Percentiles rank a stretch among this genome's conserved stretches.
Evolutionary conservation across 768 basidiomycete genomes (phyloP).

Genomic region (Obba rivulosa): DNA sequence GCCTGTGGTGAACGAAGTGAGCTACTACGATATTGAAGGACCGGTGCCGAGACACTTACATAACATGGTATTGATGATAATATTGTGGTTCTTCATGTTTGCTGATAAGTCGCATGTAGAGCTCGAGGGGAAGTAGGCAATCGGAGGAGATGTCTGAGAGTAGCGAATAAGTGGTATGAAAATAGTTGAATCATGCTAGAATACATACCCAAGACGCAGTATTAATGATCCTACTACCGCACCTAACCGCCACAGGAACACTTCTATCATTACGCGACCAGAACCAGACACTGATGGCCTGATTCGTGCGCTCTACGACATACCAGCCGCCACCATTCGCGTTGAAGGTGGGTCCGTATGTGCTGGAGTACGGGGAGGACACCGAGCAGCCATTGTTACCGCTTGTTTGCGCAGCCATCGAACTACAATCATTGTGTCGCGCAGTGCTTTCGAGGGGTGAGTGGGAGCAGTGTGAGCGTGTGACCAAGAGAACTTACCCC

Average conservation of each 20-base stretch:
- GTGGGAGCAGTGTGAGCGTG: background rate
- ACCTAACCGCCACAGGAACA: constrained; percentile 23
- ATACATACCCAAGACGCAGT: constrained; percentile 27
- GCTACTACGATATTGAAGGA: too few relatives aligned
- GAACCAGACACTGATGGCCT: constrained; percentile 37
- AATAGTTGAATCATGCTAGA: too few relatives aligned
- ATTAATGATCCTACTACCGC: constrained; percentile 17
- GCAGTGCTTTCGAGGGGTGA: constrained; percentile 5
- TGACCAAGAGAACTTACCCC: constrained; percentile 18
- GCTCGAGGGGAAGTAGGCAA: constrained; percentile 27
- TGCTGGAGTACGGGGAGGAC: constrained; percentile 15
- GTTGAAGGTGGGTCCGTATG: constrained; percentile 33
- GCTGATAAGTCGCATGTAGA: constrained; percentile 32
- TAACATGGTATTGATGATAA: constrained; percentile 26
- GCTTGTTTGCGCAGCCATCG: constrained; percentile 7
- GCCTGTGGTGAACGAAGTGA: background rate
- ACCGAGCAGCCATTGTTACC: constrained; percentile 31
- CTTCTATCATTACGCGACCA: constrained; percentile 30
- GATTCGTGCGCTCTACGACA: constrained; percentile 31
- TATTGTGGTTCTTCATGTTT: constrained; percentile 30
- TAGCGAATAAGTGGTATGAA: constrained; percentile 23
- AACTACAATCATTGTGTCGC: constrained; percentile 20
- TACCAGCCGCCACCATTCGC: constrained; percentile 35
- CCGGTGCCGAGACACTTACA: background rate
- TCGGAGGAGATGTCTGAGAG: constrained; percentile 26